These are phyloP conservation scores for Silene latifolia DNA, from an alignment of 148 eudicot species.

Conservation along the genomic window DNA sequence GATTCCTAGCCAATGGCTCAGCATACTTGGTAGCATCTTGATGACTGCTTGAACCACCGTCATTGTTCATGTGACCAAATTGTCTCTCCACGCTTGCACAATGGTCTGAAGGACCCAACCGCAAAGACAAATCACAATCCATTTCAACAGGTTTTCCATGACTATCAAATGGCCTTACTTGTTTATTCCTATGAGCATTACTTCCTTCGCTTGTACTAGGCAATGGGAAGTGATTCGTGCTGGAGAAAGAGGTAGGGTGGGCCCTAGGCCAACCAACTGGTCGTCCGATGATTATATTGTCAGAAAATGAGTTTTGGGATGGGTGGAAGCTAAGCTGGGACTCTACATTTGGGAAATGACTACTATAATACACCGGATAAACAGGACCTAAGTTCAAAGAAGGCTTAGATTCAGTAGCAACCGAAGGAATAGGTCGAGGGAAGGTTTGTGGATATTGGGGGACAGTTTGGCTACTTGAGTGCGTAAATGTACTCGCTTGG, in stretches of 20 bases:
- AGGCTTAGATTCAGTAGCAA: conserved; percentile 30
- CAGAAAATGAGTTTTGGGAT: conserved; percentile 34
- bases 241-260: conserved; percentile 38
- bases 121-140: conserved; percentile 71
- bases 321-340: conserved; percentile 32
- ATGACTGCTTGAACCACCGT: conserved; percentile 34
- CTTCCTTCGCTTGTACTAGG: conserved; percentile 21
- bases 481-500: conserved; percentile 27
- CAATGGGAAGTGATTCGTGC: conserved; percentile 34
- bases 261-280: conserved; percentile 52
- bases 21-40: conserved; percentile 24
- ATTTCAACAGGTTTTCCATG: conserved; percentile 31
- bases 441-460: conserved; percentile 29
- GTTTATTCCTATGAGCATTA: conserved; percentile 19
- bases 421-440: conserved; percentile 26
- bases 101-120: conserved; percentile 61
- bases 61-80: conserved; percentile 22
- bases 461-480: conserved; percentile 26
- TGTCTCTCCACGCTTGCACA: conserved; percentile 26
- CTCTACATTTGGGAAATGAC: conserved; percentile 32
- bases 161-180: conserved; percentile 25
- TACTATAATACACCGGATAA: conserved; percentile 72
- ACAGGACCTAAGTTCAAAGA: conserved; percentile 37
- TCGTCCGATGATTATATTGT: conserved; percentile 56
- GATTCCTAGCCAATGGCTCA: conserved; percentile 25